Percentiles rank a stretch among this genome's conserved stretches.
Evolutionary conservation across 495 filamentous ascomycete genomes (phyloP).

Genomic region (Daldinia concentrica): DNA sequence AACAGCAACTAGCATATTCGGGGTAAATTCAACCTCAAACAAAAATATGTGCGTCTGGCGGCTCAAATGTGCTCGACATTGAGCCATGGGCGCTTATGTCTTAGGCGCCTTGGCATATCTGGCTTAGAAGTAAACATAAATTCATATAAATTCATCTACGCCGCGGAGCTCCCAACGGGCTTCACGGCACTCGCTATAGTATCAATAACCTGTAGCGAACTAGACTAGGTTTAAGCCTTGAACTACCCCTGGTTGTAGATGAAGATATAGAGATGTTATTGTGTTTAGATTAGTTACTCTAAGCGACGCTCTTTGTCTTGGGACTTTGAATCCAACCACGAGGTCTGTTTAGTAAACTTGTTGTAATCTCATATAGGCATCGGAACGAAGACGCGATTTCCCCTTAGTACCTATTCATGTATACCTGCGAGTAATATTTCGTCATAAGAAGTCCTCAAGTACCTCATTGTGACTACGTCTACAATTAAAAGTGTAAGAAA

Average conservation of each 20-base stretch:
- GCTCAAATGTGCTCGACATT: slow-evolving; percentile 36
- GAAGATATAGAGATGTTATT: neutral
- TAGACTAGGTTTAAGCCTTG: neutral
- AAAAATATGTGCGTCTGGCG: slow-evolving; percentile 26
- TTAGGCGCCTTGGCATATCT: slow-evolving; percentile 36
- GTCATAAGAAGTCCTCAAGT: neutral
- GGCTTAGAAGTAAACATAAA: slow-evolving; percentile 7
- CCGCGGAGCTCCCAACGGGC: slow-evolving; percentile 19
- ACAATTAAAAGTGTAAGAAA: neutral
- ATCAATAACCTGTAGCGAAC: neutral
- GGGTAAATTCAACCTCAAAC: slow-evolving; percentile 40
- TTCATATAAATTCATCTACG: slow-evolving; percentile 40
- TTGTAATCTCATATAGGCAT: neutral
- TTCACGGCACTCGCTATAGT: slow-evolving; percentile 17
- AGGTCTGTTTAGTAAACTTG: neutral
- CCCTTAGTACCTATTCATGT: neutral
- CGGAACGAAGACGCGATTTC: neutral
- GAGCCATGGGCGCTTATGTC: slow-evolving; percentile 30
- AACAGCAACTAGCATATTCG: slow-evolving; percentile 22
- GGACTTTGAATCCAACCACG: neutral
- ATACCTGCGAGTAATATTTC: neutral
- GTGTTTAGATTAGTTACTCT: slow-evolving; percentile 3
- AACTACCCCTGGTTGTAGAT: neutral
- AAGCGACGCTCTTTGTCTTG: neutral
- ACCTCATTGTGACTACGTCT: neutral